Conservation (phyloP, 73 alveolate genomes). For the Tetrahymena thermophila region DNA sequence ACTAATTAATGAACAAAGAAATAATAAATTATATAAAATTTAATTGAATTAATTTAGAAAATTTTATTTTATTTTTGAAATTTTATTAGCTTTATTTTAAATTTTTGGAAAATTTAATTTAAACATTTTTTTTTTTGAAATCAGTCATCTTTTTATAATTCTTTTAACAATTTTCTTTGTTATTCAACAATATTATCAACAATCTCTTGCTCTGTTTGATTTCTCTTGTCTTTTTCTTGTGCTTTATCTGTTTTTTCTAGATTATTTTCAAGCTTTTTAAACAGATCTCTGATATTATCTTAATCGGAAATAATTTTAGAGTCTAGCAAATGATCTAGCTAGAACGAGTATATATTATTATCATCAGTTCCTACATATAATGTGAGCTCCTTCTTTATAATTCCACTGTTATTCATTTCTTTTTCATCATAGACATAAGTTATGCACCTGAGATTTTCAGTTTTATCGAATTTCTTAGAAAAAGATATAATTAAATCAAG, state of each 20-base stretch:
- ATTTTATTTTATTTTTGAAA: not conserved
- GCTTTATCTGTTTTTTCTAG: not conserved
- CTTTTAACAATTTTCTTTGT: not conserved
- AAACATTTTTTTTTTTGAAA: not conserved
- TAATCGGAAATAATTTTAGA: not conserved
- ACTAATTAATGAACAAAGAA: not conserved
- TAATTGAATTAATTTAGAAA: not conserved
- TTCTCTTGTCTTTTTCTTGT: not conserved
- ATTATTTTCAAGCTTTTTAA: slow-evolving; percentile 1
- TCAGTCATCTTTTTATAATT: not conserved
- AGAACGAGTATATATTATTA: slow-evolving; percentile 35
- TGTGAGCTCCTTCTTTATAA: not conserved
- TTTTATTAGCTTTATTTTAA: too few species aligned
- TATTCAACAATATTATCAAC: not conserved
- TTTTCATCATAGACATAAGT: slow-evolving; percentile 57
- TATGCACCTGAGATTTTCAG: slow-evolving; percentile 69
- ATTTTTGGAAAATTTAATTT: not conserved
- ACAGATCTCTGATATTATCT: not conserved
- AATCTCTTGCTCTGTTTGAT: not conserved
- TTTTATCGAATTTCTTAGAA: slow-evolving; percentile 47
- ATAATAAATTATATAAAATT: too few species aligned
- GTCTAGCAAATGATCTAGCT: not conserved
- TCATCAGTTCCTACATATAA: slow-evolving; percentile 80
- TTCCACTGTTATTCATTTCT: not conserved
- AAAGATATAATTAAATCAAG: slow-evolving; percentile 18